Conservation (phyloP, 768 basidiomycete genomes). For the Amanita fuliginea region DNA sequence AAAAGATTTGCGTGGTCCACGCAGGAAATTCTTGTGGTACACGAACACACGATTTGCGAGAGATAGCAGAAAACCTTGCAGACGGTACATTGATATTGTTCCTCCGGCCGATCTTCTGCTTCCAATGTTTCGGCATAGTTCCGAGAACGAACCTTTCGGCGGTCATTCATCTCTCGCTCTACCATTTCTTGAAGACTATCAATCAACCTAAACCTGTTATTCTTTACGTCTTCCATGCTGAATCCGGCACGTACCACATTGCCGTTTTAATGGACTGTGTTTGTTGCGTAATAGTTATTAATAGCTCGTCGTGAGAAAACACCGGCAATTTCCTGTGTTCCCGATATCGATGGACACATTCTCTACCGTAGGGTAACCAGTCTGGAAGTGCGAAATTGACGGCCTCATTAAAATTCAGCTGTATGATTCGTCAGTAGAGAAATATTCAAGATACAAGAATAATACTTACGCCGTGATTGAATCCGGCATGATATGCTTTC, state of each 20-base stretch:
- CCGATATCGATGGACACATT: conserved; percentile 84
- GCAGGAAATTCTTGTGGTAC: conserved; percentile 73
- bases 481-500: conserved; percentile 95
- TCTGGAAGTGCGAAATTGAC: conserved; percentile 97
- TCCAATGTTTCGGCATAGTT: conserved; percentile 63
- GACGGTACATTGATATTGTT: conserved; percentile 88
- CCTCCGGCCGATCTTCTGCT: conserved; percentile 76
- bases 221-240: not conserved
- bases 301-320: conserved; percentile 95
- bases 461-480: conserved; percentile 88
- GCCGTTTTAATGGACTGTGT: conserved; percentile 89
- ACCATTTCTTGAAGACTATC: conserved; percentile 84
- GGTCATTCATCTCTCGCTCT: conserved; percentile 64
- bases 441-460: conserved; percentile 1
- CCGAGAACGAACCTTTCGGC: conserved; percentile 47
- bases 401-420: conserved; percentile 99
- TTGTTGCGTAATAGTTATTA: conserved; percentile 96
- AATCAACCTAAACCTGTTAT: conserved; percentile 49
- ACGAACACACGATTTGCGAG: conserved; percentile 79
- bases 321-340: conserved; percentile 90
- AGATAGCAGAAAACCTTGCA: conserved; percentile 96
- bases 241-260: conserved; percentile 54
- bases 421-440: conserved; percentile 14
- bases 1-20: conserved; percentile 73
- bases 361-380: conserved; percentile 82